These are phyloP conservation scores for Phytopythium boreale DNA, from an alignment of 352 stramenopile genomes.

Conservation along the genomic window DNA sequence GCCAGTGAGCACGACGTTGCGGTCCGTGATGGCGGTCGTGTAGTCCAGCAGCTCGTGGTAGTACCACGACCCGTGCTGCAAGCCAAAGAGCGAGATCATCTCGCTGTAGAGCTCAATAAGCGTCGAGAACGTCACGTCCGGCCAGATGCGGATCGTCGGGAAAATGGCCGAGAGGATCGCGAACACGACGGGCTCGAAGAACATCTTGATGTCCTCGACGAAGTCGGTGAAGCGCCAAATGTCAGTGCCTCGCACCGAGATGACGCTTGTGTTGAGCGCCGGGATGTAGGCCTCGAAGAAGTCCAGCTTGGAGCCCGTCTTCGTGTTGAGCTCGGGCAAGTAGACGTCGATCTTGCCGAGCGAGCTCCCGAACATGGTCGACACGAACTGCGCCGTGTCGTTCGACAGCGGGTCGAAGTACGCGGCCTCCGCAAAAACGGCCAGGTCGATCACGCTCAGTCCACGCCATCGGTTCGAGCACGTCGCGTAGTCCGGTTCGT, in stretches of 20 bases:
- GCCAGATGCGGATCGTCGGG: constrained; percentile 90
- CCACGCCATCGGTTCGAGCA: constrained; percentile 76
- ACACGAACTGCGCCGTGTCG: constrained; percentile 63
- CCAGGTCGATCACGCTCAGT: constrained; percentile 77
- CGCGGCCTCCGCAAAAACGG: constrained; percentile 80
- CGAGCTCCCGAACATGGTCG: constrained; percentile 53
- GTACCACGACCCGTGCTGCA: constrained; percentile 87
- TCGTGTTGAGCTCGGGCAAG: constrained; percentile 71
- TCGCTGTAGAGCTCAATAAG: constrained; percentile 87
- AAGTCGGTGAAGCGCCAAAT: constrained; percentile 90
- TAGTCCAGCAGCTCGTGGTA: constrained; percentile 87
- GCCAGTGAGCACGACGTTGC: constrained; percentile 82
- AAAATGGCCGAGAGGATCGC: constrained; percentile 87
- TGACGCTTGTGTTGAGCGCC: constrained; percentile 79
- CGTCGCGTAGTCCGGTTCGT: constrained; percentile 66
- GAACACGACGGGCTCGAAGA: constrained; percentile 88
- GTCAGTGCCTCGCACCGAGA: constrained; percentile 86
- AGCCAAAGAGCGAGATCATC: constrained; percentile 82
- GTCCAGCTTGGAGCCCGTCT: constrained; percentile 80
- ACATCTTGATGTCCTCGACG: constrained; percentile 91
- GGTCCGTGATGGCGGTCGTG: constrained; percentile 70
- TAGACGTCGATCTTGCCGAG: constrained; percentile 49
- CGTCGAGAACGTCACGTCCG: constrained; percentile 85
- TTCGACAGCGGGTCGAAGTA: constrained; percentile 89
- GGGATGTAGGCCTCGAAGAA: constrained; percentile 83